phyloP scores from a whole-genome alignment of 805 yeast species.

The Wickerhamiella cacticola region DNA sequence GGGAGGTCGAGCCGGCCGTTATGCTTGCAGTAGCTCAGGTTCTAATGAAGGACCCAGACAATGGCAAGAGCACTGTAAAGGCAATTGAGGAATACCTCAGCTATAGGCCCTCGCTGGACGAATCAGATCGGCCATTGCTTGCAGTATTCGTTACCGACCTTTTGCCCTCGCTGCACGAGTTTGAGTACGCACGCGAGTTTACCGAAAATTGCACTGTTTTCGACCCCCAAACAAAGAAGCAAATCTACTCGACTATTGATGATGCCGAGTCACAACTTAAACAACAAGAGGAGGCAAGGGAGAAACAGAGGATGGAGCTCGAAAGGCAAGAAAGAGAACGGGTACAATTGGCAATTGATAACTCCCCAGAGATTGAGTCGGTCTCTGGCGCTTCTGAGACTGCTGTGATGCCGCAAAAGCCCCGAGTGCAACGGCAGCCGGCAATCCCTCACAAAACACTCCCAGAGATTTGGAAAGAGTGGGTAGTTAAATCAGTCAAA shows the following conservation, averaged over 20 bases:
- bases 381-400: not conserved
- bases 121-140: not conserved
- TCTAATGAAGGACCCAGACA: not conserved
- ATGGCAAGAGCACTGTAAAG: not conserved
- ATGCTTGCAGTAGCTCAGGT: slow-evolving; percentile 7
- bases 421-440: not conserved
- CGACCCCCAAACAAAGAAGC: not conserved
- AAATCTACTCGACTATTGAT: not conserved
- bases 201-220: not conserved
- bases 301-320: not conserved
- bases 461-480: not conserved
- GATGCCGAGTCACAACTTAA: not conserved
- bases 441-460: not conserved
- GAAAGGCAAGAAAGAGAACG: slow-evolving; percentile 5
- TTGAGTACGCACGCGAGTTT: slow-evolving; percentile 10
- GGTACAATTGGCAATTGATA: slow-evolving; percentile 2
- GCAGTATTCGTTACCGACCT: not conserved
- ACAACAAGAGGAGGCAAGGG: not conserved
- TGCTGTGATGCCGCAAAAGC: not conserved
- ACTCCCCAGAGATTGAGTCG: not conserved
- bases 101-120: not conserved
- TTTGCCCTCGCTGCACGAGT: slow-evolving; percentile 9
- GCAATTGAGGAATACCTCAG: slow-evolving; percentile 10
- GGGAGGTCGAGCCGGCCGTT: slow-evolving; percentile 6
- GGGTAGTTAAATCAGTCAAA: not conserved